Evolutionary conservation across 257 asterid species (phyloP).

Genomic region (Verbena officinalis): DNA sequence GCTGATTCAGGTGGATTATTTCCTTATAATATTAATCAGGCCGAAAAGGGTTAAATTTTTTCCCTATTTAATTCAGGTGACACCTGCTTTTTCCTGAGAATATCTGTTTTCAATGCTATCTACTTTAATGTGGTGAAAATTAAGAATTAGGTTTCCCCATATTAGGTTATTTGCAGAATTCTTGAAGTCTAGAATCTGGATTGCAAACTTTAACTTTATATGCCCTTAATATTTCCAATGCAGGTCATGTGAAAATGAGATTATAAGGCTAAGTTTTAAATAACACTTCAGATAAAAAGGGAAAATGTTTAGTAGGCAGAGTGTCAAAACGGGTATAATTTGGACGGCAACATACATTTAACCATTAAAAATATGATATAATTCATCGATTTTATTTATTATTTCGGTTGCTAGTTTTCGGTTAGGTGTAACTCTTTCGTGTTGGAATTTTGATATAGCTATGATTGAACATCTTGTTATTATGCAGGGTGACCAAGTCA

Average conservation of each 20-base stretch:
- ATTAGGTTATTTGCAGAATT: not conserved
- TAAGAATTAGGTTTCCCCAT: conserved; percentile 1
- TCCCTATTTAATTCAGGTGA: not conserved
- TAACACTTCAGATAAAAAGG: too few relatives aligned
- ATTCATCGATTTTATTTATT: not conserved
- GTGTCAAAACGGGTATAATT: too few relatives aligned
- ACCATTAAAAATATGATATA: not conserved
- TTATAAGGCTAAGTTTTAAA: too few relatives aligned
- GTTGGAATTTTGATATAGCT: not conserved
- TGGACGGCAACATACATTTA: not conserved
- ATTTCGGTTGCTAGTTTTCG: not conserved
- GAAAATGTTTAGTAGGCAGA: too few relatives aligned
- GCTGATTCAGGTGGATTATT: conserved; percentile 22
- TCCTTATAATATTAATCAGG: not conserved
- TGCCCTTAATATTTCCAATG: too few relatives aligned
- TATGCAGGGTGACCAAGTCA: conserved; percentile 69
- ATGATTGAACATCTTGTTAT: conserved; percentile 1
- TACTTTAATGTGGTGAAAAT: not conserved
- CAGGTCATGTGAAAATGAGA: too few relatives aligned
- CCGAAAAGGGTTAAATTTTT: not conserved
- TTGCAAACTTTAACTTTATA: too few relatives aligned
- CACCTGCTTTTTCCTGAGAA: not conserved
- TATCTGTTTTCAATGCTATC: not conserved
- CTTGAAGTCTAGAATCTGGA: too few relatives aligned
- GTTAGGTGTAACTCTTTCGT: not conserved